Base-by-base conservation (phyloP, 495 filamentous ascomycete species). In the Parachaetomium inaequale region DNA sequence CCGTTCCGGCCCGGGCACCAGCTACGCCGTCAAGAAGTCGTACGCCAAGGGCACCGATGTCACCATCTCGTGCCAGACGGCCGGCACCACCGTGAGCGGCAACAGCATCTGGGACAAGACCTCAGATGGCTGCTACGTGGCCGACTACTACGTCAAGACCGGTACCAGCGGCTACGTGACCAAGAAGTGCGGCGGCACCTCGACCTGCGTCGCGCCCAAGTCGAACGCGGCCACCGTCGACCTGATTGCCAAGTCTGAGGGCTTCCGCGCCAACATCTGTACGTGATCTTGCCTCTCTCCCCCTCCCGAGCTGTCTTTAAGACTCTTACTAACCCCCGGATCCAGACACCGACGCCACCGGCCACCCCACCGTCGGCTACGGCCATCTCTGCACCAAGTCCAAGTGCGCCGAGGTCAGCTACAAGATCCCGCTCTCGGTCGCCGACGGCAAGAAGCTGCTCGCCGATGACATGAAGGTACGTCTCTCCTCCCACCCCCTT, bases 341-440 rank as follows among this genome's bases (percentile, higher is more conserved):
- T 17, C 21, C 28, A 68, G 72, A 72, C 53, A 70, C 68, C 31
- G 79, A 83, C 56, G 75, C 76, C 15, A 75, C 72, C 59, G 78
- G 78, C 32, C 68, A 79, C 43, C 77, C 78, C 0, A 83, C 78
- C 31, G 72, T 83, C 19, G 81, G 81, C 32, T 83, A 82, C 63
- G 81, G 81, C 49, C 81, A 83, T 63, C 74, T 80, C 15, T 83
- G 79, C 72, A 38, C 59, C 54, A 72, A 72, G 12, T 57, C 64
- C 15, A 65, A 65, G 15, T 82, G 80, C 74, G 57, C 72, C 2
- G 80, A 82, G 26, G 73, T 82, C 34, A 62, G 67, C 19, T 81
- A 79, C 65, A 40, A 65, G 4, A 74, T 79, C 58, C 81, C 81
- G 2, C 66, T 81, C 21, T 75, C 74, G 11, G 66, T 75, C 46